Evolutionary conservation across 352 stramenopile genomes (phyloP), one percentile per base, ranked within the genome.

Genomic region (Phytophthora megakarya): DNA sequence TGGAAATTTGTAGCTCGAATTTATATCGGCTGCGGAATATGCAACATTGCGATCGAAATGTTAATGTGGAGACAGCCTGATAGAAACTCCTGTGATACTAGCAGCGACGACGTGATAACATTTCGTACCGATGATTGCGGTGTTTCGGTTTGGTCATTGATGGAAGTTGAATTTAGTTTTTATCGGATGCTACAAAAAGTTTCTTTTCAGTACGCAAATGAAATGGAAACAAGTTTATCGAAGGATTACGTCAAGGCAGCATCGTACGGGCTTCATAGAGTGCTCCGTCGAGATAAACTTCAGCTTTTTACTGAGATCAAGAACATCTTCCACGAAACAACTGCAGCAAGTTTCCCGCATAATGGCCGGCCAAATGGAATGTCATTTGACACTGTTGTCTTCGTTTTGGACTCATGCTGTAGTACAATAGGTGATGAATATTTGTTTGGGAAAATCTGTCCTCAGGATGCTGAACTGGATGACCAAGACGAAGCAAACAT

Each of bases 141-240:
- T 4, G 53, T 67, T 44, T 81, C 78, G 0, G 30, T 85, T 28
- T 88, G 78, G 78, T 71, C 64, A 18, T 65, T 88, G 32, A 70
- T 88, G 42, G 78, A 88, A 65, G 61, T 84, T 26, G 73, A 84
- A 46, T 82, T 88, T n/a, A 76, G 65, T 39, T 61, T 88, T 22
- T 64, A 86, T 38, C 75, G 78, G 11, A 67, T 88, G 62, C 23
- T 82, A 16, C 73, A 74, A 12, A 85, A 79, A 44, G 21, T 81
- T 39, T 25, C 63, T 35, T 52, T 61, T 13, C 66, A 65, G 8
- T 69, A 65, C 26, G 32, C 50, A 16, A 75, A 59, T 9, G 50
- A 76, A 23, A 72, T 74, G 46, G 65, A 61, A 16, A 59, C 67
- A 19, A 73, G 54, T 11, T 46, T 82, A 2, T 75, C 76, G 12